Conservation (phyloP, 1,139 yeast species). For the Suhomyces guaymorum region DNA sequence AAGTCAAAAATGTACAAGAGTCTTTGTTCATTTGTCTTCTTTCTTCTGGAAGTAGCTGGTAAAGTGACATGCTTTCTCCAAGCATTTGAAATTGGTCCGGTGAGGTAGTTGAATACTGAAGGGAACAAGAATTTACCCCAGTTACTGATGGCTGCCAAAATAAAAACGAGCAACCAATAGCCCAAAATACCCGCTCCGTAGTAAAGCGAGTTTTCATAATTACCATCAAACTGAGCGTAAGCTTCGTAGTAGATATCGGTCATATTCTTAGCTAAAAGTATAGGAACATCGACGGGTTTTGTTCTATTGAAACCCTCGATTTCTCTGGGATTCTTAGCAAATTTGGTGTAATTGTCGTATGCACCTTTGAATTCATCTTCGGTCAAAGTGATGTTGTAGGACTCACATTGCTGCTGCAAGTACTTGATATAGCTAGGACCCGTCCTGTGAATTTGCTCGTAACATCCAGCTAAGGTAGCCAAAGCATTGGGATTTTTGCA, state of each 20-base stretch:
- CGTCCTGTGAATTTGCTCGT: background rate
- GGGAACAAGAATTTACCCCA: constrained; percentile 38
- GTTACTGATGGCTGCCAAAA: constrained; percentile 43
- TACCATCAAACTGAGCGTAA: constrained; percentile 34
- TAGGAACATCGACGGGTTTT: constrained; percentile 24
- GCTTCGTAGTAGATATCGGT: constrained; percentile 19
- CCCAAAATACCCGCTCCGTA: constrained; percentile 52
- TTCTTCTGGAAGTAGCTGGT: constrained; percentile 31
- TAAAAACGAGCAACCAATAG: constrained; percentile 49
- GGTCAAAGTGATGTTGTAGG: constrained; percentile 15
- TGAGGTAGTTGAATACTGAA: constrained; percentile 20
- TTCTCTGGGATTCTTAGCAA: constrained; percentile 22
- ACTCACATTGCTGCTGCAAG: constrained; percentile 2
- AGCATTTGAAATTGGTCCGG: constrained; percentile 25
- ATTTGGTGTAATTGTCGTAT: constrained; percentile 17
- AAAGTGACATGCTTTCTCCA: constrained; percentile 33
- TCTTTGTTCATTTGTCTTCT: constrained; percentile 27
- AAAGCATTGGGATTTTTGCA: constrained; percentile 4
- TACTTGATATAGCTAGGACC: background rate
- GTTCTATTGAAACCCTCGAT: constrained; percentile 26
- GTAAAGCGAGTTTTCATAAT: constrained; percentile 40
- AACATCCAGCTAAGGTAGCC: constrained; percentile 8
- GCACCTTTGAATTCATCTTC: constrained; percentile 20
- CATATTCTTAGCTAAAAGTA: constrained; percentile 19
- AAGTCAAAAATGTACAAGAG: constrained; percentile 20